Evolutionary conservation across 495 filamentous ascomycete species (phyloP).

Genomic region (Astrocystis sublimbata): DNA sequence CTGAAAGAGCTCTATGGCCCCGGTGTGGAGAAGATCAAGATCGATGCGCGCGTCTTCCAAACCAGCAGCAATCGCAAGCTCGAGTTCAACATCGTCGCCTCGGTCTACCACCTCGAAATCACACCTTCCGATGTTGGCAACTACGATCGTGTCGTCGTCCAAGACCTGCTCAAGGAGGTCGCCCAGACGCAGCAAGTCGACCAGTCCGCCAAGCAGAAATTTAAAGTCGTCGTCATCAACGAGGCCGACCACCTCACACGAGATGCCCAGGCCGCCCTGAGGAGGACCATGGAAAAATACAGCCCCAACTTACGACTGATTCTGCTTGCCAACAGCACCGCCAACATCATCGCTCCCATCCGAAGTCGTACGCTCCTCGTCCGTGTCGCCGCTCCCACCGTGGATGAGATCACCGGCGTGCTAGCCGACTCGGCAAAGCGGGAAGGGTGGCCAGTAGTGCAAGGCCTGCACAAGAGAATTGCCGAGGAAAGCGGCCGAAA

Average conservation of each 20-base stretch:
- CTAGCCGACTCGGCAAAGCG: slow-evolving; percentile 71
- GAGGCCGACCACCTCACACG: slow-evolving; percentile 94
- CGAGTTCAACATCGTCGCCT: slow-evolving; percentile 97
- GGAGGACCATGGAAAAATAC: slow-evolving; percentile 99
- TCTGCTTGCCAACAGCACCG: slow-evolving; percentile 87
- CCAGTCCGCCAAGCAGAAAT: slow-evolving; percentile 79
- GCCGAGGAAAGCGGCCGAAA: slow-evolving; percentile 92
- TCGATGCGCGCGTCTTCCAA: slow-evolving; percentile 93
- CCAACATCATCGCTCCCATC: slow-evolving; percentile 97
- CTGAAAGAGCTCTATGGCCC: slow-evolving; percentile 89
- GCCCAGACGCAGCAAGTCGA: slow-evolving; percentile 99
- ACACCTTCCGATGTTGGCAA: slow-evolving; percentile 97
- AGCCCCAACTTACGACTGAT: slow-evolving; percentile 91
- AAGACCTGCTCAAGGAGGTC: slow-evolving; percentile 95
- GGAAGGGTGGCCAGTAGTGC: slow-evolving; percentile 72
- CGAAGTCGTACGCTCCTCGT: slow-evolving; percentile 85
- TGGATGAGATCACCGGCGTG: slow-evolving; percentile 77
- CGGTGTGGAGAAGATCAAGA: slow-evolving; percentile 95
- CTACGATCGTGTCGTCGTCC: slow-evolving; percentile 92
- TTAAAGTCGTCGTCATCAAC: slow-evolving; percentile 99
- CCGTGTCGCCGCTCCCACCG: slow-evolving; percentile 85
- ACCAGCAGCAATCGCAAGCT: slow-evolving; percentile 94
- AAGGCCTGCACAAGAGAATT: slow-evolving; percentile 75
- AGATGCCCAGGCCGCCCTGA: slow-evolving; percentile 92
- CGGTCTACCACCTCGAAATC: slow-evolving; percentile 96